Evolutionary conservation across 1,139 yeast species (phyloP).

Genomic region (Blastobotrys serpentis): DNA sequence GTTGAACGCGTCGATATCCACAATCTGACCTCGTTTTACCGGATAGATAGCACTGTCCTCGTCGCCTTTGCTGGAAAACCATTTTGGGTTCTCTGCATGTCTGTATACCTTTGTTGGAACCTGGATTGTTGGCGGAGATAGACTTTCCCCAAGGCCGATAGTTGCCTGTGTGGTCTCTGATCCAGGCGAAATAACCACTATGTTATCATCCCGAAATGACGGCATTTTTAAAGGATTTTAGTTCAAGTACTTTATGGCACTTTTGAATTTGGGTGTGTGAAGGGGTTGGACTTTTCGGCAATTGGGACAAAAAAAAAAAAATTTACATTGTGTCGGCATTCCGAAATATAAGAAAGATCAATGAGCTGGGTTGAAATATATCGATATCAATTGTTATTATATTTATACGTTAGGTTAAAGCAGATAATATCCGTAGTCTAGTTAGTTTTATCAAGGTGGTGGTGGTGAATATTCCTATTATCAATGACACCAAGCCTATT

Average conservation of each 20-base stretch:
- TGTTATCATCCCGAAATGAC: constrained; percentile 59
- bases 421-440: too few species aligned
- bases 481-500: too few species aligned
- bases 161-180: constrained; percentile 70
- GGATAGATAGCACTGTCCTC: constrained; percentile 57
- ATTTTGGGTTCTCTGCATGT: constrained; percentile 42
- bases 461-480: too few species aligned
- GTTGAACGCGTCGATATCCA: constrained; percentile 66
- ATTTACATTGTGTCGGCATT: not conserved
- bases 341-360: too few species aligned
- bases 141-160: constrained; percentile 77
- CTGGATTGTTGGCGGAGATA: constrained; percentile 71
- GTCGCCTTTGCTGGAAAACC: constrained; percentile 42
- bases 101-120: constrained; percentile 75
- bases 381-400: too few species aligned
- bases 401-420: too few species aligned
- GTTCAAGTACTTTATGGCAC: too few species aligned
- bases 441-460: too few species aligned
- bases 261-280: too few species aligned
- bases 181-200: constrained; percentile 74
- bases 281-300: not conserved
- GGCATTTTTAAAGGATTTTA: too few species aligned
- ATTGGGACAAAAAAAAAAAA: not conserved
- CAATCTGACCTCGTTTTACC: constrained; percentile 60
- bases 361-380: too few species aligned